Conservation (phyloP, 495 filamentous ascomycete species). For the Lasiosphaeria ovina region DNA sequence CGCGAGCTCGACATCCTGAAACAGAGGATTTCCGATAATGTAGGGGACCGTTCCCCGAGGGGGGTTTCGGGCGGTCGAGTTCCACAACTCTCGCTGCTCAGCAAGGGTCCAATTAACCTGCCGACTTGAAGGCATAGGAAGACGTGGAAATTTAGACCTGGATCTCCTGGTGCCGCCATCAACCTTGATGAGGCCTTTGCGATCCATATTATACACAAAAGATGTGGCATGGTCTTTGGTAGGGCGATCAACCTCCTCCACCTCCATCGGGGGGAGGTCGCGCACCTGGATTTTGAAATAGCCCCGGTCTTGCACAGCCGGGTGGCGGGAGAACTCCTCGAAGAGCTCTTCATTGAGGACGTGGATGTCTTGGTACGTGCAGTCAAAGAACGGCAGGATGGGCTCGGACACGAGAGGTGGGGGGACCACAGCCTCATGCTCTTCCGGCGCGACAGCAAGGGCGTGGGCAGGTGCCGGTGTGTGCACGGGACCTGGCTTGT, state of each 20-base stretch:
- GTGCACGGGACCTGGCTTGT: no score
- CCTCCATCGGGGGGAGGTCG: slow-evolving; percentile 23
- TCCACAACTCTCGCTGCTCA: slow-evolving; percentile 32
- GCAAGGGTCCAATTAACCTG: slow-evolving; percentile 25
- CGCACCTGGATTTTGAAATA: slow-evolving; percentile 35
- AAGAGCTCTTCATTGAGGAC: slow-evolving; percentile 31
- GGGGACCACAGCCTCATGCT: background rate
- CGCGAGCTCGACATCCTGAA: slow-evolving; percentile 30
- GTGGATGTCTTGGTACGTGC: slow-evolving; percentile 31
- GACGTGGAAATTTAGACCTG: slow-evolving; percentile 20
- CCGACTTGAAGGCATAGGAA: slow-evolving; percentile 24
- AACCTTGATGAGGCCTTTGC: slow-evolving; percentile 29
- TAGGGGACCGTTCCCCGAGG: slow-evolving; percentile 27
- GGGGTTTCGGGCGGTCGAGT: slow-evolving; percentile 26
- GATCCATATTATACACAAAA: slow-evolving; percentile 28
- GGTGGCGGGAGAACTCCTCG: slow-evolving; percentile 30
- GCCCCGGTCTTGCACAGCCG: slow-evolving; percentile 24
- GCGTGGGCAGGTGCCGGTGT: no score
- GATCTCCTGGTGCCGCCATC: slow-evolving; percentile 25
- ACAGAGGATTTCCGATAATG: slow-evolving; percentile 37
- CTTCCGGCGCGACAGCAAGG: no score
- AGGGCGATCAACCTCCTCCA: slow-evolving; percentile 23
- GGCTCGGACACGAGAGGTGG: slow-evolving; percentile 1
- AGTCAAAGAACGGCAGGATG: slow-evolving; percentile 29
- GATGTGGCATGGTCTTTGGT: slow-evolving; percentile 30